These are phyloP conservation scores for Biscogniauxia sp. DNA, from an alignment of 2,329 filamentous ascomycete genomes.

Conservation along the genomic window DNA sequence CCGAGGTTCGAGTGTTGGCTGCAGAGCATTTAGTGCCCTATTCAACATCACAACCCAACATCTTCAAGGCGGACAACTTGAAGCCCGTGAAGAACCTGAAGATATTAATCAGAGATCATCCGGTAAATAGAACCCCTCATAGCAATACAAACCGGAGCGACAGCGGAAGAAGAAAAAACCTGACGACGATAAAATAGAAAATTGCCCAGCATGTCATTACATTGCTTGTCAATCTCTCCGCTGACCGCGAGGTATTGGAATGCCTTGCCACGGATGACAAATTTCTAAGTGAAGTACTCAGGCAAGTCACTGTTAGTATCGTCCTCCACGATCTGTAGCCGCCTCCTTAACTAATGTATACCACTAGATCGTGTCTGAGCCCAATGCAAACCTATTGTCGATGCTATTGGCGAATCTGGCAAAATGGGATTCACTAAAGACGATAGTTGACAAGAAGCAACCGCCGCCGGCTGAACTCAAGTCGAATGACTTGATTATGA, in stretches of 20 bases:
- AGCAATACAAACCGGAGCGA: not conserved
- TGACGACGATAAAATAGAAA: conserved; percentile 48
- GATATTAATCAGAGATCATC: conserved; percentile 78
- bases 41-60: conserved; percentile 65
- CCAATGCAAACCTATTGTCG: conserved; percentile 77
- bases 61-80: conserved; percentile 82
- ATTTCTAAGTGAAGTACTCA: conserved; percentile 73
- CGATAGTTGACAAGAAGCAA: conserved; percentile 67
- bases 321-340: conserved; percentile 3
- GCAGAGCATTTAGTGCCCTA: conserved; percentile 86
- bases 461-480: conserved; percentile 66
- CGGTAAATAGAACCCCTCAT: conserved; percentile 51
- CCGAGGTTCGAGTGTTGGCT: conserved; percentile 82
- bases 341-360: conserved; percentile 12
- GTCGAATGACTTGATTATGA: conserved; percentile 71
- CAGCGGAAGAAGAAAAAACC: not conserved
- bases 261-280: conserved; percentile 72
- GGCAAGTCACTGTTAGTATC: conserved; percentile 67
- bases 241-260: conserved; percentile 73
- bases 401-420: conserved; percentile 93
- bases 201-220: conserved; percentile 92
- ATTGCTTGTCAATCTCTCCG: conserved; percentile 83
- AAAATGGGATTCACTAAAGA: conserved; percentile 73
- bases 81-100: conserved; percentile 85
- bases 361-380: conserved; percentile 65